A percentile compares a stretch with the other conserved stretches of the same genome.
Conservation (phyloP, 2,329 filamentous ascomycete genomes). For the Paradendryphiella salina region DNA sequence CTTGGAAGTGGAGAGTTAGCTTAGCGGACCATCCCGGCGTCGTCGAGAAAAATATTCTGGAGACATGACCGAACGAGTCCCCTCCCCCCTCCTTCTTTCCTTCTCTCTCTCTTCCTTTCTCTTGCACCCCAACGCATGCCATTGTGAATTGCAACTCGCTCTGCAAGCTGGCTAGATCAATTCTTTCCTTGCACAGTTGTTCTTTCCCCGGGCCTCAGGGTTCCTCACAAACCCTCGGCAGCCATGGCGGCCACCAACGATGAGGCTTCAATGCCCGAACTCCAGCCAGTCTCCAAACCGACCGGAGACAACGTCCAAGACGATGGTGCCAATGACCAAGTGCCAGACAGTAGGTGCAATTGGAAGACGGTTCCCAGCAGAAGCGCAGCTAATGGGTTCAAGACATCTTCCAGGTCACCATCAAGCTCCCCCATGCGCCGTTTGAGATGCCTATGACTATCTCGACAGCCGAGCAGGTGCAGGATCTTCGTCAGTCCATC, state of each 20-base stretch:
- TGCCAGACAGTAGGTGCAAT: conserved; percentile 37
- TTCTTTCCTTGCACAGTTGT: conserved; percentile 33
- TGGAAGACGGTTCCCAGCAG: neutral
- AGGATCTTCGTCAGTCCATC: conserved; percentile 95
- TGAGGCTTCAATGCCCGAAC: conserved; percentile 31
- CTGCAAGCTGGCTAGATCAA: conserved; percentile 20
- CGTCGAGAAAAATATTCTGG: conserved; percentile 37
- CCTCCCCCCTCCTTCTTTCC: neutral
- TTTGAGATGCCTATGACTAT: conserved; percentile 85
- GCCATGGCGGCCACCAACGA: conserved; percentile 45
- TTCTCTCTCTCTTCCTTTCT: neutral
- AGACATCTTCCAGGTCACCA: conserved; percentile 70
- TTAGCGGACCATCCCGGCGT: conserved; percentile 30
- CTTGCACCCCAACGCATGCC: conserved; percentile 24
- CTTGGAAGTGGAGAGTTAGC: conserved; percentile 20
- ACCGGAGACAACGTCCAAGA: conserved; percentile 12
- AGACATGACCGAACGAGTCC: conserved; percentile 12
- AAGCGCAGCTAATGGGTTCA: conserved; percentile 9
- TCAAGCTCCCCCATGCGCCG: conserved; percentile 79
- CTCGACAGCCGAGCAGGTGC: conserved; percentile 90
- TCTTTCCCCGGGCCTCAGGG: conserved; percentile 24
- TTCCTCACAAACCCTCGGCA: conserved; percentile 13
- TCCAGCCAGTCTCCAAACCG: conserved; percentile 6
- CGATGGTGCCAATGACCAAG: conserved; percentile 34
- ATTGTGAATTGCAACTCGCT: conserved; percentile 41